A percentile compares a stretch with the other conserved stretches of the same genome.
Evolutionary conservation across 495 filamentous ascomycete genomes (phyloP).

Genomic region (Tuber brumale): DNA sequence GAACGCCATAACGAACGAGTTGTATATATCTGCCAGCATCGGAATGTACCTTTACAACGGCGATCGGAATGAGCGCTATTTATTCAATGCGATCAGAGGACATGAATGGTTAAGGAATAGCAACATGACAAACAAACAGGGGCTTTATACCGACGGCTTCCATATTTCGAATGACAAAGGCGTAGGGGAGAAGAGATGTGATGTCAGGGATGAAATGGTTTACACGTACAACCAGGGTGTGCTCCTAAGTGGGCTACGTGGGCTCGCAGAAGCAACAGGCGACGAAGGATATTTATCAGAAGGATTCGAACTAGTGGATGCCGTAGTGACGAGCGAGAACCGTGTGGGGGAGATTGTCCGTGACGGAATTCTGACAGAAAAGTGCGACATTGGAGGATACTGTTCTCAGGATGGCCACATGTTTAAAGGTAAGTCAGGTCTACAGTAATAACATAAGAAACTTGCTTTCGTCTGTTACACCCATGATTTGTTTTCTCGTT

Average conservation of each 20-base stretch:
- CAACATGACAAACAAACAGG: conserved; percentile 74
- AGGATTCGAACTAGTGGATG: conserved; percentile 60
- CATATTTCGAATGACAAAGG: conserved; percentile 55
- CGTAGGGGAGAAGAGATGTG: conserved; percentile 59
- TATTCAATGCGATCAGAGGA: conserved; percentile 64
- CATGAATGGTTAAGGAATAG: conserved; percentile 72
- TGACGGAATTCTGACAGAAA: conserved; percentile 81
- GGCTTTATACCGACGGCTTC: conserved; percentile 83
- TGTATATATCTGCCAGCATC: conserved; percentile 76
- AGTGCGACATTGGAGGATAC: conserved; percentile 64
- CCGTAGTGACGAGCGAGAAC: conserved; percentile 37
- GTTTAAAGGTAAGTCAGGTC: conserved; percentile 63
- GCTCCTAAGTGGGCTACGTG: conserved; percentile 74
- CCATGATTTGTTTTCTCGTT: not conserved
- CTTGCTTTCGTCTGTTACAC: not conserved
- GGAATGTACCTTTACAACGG: conserved; percentile 90
- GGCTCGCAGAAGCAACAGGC: conserved; percentile 69
- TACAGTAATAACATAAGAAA: conserved; percentile 61
- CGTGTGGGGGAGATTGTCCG: conserved; percentile 55
- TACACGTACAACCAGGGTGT: conserved; percentile 98
- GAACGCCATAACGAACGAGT: conserved; percentile 94
- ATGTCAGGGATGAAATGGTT: conserved; percentile 75
- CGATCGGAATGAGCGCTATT: conserved; percentile 59
- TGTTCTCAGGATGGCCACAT: conserved; percentile 85
- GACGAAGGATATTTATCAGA: conserved; percentile 62